Conservation (phyloP, 2,329 filamentous ascomycete genomes). For the Penicillium crustosum region DNA sequence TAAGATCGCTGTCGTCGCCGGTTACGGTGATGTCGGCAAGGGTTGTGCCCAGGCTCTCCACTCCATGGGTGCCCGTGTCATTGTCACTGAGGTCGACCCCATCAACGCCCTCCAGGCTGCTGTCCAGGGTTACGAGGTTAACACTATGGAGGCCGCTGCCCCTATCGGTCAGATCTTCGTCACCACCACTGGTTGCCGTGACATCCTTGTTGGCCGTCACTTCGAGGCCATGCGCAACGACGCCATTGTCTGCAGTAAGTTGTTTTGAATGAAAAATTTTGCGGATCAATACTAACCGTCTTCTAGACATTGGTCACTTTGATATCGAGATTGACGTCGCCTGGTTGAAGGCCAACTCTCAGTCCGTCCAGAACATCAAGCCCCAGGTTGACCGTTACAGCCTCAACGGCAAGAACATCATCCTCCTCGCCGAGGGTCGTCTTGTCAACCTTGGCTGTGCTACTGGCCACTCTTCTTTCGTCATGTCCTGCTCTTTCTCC, state of each 20-base stretch:
- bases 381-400: conserved; percentile 98
- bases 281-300: not conserved
- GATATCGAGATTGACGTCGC: conserved; percentile 99
- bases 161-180: conserved; percentile 93
- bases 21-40: conserved; percentile 99
- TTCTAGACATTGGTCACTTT: conserved; percentile 87
- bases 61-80: conserved; percentile 94
- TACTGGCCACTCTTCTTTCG: conserved; percentile 98
- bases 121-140: conserved; percentile 95
- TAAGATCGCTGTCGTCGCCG: conserved; percentile 96
- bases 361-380: conserved; percentile 97
- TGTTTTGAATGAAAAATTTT: not conserved
- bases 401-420: conserved; percentile 95
- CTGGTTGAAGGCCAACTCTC: conserved; percentile 97
- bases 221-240: conserved; percentile 96
- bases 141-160: conserved; percentile 96
- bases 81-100: conserved; percentile 96
- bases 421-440: conserved; percentile 96
- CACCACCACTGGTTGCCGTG: conserved; percentile 98
- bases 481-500: conserved; percentile 99
- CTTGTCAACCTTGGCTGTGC: conserved; percentile 99
- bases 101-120: conserved; percentile 99
- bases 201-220: conserved; percentile 89
- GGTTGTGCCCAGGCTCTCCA: conserved; percentile 94
- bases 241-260: conserved; percentile 84